These are phyloP conservation scores for Amauroascus niger DNA, from an alignment of 2,329 filamentous ascomycete genomes.

Conservation along the genomic window DNA sequence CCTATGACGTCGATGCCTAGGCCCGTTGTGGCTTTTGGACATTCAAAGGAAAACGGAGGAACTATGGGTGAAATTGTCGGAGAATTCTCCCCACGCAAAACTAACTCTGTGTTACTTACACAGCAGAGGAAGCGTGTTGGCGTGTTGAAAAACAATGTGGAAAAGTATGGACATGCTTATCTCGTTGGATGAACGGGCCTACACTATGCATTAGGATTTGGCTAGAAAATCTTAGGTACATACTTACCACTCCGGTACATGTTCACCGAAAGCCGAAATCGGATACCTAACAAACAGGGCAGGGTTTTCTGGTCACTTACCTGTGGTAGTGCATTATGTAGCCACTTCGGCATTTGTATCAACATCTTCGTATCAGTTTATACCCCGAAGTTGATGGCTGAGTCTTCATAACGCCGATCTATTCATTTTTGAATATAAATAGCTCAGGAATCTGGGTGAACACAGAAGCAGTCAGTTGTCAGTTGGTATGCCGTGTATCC, in stretches of 20 bases:
- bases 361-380: too few species aligned
- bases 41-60: background rate
- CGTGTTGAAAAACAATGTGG: background rate
- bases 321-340: too few species aligned
- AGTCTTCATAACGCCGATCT: too few species aligned
- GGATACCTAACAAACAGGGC: background rate
- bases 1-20: background rate
- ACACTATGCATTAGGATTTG: too few species aligned
- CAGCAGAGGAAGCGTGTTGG: background rate
- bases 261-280: slow-evolving; percentile 1
- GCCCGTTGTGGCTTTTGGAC: background rate
- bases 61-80: background rate
- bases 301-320: background rate
- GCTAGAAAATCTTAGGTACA: too few species aligned
- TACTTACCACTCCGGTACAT: too few species aligned
- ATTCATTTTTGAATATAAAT: too few species aligned
- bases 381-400: too few species aligned
- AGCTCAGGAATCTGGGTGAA: too few species aligned
- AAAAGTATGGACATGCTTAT: background rate
- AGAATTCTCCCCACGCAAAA: slow-evolving; percentile 6
- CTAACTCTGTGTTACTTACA: background rate
- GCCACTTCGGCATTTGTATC: background rate
- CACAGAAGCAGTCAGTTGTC: background rate
- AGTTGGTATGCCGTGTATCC: too few species aligned
- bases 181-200: background rate